These are phyloP conservation scores for Telfairia occidentalis DNA, from an alignment of 331 rosid species.

Conservation along the genomic window DNA sequence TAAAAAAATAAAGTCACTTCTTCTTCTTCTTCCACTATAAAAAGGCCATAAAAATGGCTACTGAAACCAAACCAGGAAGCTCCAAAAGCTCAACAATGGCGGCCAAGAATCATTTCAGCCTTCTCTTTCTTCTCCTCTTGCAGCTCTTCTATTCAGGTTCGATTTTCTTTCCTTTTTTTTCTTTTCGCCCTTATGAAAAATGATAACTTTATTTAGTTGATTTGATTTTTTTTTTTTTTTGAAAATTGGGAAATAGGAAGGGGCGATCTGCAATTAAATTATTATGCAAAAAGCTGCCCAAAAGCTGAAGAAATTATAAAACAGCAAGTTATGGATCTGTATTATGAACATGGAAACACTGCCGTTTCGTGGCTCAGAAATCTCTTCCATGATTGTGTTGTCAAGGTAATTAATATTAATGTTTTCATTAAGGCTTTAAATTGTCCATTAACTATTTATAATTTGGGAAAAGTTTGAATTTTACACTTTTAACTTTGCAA, in stretches of 20 bases:
- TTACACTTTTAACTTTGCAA: too few relatives aligned
- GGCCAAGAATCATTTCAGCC: not conserved
- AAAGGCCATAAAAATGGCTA: not conserved
- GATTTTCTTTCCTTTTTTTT: not conserved
- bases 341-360: constrained; percentile 65
- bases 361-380: constrained; percentile 86
- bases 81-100: constrained; percentile 3
- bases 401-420: constrained; percentile 32
- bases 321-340: constrained; percentile 45
- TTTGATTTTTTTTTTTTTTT: too few relatives aligned
- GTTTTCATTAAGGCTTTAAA: not conserved
- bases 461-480: too few relatives aligned
- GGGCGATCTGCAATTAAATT: constrained; percentile 47
- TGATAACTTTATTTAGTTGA: not conserved
- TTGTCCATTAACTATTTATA: too few relatives aligned
- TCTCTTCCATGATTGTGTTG: constrained; percentile 84
- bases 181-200: not conserved
- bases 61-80: not conserved
- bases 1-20: too few relatives aligned
- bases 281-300: constrained; percentile 58
- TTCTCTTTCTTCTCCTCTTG: not conserved
- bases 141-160: not conserved
- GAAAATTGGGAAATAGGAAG: constrained; percentile 27
- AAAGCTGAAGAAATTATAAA: constrained; percentile 69
- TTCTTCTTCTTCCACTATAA: constrained; percentile 2